These are phyloP conservation scores for Xylariaceae sp. DNA, from an alignment of 2,329 filamentous ascomycete genomes.

Conservation along the genomic window DNA sequence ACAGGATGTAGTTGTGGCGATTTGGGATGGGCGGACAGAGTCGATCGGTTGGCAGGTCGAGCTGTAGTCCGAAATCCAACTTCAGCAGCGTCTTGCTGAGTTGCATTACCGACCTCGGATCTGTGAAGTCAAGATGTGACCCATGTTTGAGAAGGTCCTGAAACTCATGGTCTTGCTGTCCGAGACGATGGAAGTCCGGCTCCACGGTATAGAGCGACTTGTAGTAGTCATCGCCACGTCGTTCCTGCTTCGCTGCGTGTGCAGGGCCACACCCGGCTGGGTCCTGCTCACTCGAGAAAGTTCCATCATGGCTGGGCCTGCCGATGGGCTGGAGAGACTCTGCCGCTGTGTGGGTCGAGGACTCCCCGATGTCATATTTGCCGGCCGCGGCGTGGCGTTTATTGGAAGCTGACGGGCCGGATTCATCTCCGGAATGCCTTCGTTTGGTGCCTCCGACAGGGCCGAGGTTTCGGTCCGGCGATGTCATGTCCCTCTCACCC, in stretches of 20 bases:
- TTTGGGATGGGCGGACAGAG: slow-evolving; percentile 77
- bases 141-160: slow-evolving; percentile 18
- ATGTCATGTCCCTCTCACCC: too few species aligned
- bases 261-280: too few species aligned
- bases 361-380: too few species aligned
- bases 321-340: too few species aligned
- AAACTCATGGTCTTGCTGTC: slow-evolving; percentile 17
- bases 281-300: too few species aligned
- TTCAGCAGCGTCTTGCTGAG: slow-evolving; percentile 73
- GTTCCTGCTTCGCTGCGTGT: not conserved
- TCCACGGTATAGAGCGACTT: slow-evolving; percentile 17
- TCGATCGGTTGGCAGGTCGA: slow-evolving; percentile 68
- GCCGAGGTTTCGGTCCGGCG: too few species aligned
- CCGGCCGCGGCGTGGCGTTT: not conserved
- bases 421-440: slow-evolving; percentile 14
- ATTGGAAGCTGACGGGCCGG: slow-evolving; percentile 1
- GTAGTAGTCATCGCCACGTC: slow-evolving; percentile 16
- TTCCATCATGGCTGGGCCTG: too few species aligned
- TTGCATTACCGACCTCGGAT: slow-evolving; percentile 69
- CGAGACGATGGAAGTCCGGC: slow-evolving; percentile 18
- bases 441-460: slow-evolving; percentile 18
- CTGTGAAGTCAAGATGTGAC: slow-evolving; percentile 66
- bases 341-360: too few species aligned
- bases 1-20: slow-evolving; percentile 83
- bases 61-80: slow-evolving; percentile 62